Evolutionary conservation across 495 filamentous ascomycete species (phyloP).

Genomic region (Xylaria venustula): DNA sequence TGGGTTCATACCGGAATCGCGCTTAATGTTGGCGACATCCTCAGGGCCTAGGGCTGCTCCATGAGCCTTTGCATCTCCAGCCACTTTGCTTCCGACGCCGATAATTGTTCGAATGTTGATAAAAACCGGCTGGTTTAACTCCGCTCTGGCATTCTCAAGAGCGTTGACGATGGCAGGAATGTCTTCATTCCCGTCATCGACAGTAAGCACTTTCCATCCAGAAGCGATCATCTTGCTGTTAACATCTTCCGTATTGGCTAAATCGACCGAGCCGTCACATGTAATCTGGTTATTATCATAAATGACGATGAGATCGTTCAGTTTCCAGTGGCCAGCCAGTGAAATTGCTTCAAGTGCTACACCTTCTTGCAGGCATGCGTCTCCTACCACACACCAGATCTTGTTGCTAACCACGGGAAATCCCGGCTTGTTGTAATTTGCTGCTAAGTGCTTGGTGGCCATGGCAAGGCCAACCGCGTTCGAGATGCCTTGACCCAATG

Average conservation of each 20-base stretch:
- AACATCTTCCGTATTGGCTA: constrained; percentile 57
- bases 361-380: constrained; percentile 60
- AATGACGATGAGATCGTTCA: constrained; percentile 56
- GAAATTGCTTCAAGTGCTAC: constrained; percentile 58
- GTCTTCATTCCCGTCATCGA: constrained; percentile 34
- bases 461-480: constrained; percentile 62
- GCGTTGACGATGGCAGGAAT: constrained; percentile 51
- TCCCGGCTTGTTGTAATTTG: constrained; percentile 51
- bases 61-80: constrained; percentile 51
- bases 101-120: constrained; percentile 61
- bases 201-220: constrained; percentile 45
- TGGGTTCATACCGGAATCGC: constrained; percentile 42
- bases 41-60: constrained; percentile 50
- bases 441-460: constrained; percentile 55
- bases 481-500: constrained; percentile 58
- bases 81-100: constrained; percentile 51
- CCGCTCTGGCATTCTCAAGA: constrained; percentile 41
- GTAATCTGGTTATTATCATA: constrained; percentile 63
- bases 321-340: constrained; percentile 53
- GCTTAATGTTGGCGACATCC: constrained; percentile 50
- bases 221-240: constrained; percentile 58
- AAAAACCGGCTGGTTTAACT: constrained; percentile 53
- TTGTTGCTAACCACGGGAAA: constrained; percentile 49
- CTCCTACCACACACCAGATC: constrained; percentile 58
- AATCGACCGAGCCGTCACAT: constrained; percentile 57